A percentile compares a stretch with the other conserved stretches of the same genome.
Evolutionary conservation across 2,329 filamentous ascomycete genomes (phyloP).

Genomic region (Scytalidium lignicola): DNA sequence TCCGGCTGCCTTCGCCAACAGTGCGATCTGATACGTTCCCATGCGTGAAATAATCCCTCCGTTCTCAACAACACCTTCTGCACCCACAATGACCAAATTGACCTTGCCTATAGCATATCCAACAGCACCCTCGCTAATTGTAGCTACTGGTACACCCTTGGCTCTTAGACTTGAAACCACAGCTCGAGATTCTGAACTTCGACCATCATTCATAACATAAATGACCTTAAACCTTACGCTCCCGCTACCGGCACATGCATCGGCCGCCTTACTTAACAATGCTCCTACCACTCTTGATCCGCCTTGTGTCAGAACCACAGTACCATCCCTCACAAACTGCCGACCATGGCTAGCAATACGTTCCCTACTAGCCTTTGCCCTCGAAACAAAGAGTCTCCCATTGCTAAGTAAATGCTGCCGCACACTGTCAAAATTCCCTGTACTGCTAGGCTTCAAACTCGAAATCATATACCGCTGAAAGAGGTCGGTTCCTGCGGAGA

Average conservation of each 20-base stretch:
- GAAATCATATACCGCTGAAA: constrained; percentile 92
- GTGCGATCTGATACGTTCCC: constrained; percentile 79
- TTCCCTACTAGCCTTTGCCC: constrained; percentile 79
- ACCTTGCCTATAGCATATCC: constrained; percentile 76
- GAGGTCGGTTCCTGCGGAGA: constrained; percentile 89
- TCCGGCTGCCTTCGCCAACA: constrained; percentile 63
- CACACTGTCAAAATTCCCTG: constrained; percentile 72
- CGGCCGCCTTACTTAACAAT: constrained; percentile 68
- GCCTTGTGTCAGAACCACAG: constrained; percentile 84
- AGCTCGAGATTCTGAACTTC: constrained; percentile 57
- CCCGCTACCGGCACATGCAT: constrained; percentile 48
- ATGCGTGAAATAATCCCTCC: constrained; percentile 87
- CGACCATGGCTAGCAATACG: constrained; percentile 77
- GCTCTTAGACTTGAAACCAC: constrained; percentile 67
- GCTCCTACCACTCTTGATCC: constrained; percentile 79
- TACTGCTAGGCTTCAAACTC: constrained; percentile 47
- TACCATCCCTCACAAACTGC: constrained; percentile 72
- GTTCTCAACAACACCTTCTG: constrained; percentile 89
- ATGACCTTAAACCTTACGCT: constrained; percentile 75
- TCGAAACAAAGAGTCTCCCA: constrained; percentile 76
- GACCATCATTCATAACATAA: constrained; percentile 61
- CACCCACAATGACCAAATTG: constrained; percentile 61
- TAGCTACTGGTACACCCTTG: constrained; percentile 76
- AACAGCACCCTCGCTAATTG: constrained; percentile 69
- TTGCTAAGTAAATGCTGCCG: constrained; percentile 80